Evolutionary conservation across 2,329 filamentous ascomycete species (phyloP).

Genomic region (Claviceps africana): DNA sequence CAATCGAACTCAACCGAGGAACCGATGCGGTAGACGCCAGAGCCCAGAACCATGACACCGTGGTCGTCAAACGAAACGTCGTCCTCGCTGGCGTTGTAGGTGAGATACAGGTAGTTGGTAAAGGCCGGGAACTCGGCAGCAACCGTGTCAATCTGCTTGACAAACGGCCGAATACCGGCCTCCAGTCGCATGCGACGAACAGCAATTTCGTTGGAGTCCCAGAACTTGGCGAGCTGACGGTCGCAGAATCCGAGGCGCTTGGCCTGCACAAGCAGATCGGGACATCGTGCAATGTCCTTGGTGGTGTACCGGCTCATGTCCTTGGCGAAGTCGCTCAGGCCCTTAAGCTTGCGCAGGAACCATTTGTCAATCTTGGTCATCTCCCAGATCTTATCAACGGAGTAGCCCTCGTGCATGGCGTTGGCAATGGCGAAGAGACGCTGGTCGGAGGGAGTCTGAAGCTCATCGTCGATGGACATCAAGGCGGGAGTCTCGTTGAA

Average conservation of each 20-base stretch:
- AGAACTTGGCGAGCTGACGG: conserved; percentile 84
- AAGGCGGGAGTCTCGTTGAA: conserved; percentile 85
- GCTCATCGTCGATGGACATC: conserved; percentile 90
- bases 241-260: conserved; percentile 94
- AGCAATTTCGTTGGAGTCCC: conserved; percentile 85
- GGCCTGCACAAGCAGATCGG: conserved; percentile 59
- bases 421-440: conserved; percentile 95
- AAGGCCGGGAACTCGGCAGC: conserved; percentile 89
- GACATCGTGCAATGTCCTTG: conserved; percentile 49
- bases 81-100: conserved; percentile 80
- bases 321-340: conserved; percentile 78
- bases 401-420: conserved; percentile 88
- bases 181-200: conserved; percentile 76
- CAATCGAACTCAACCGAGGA: conserved; percentile 98
- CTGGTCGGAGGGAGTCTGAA: conserved; percentile 95
- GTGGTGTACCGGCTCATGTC: conserved; percentile 53
- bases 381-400: conserved; percentile 94
- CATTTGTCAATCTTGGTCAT: conserved; percentile 98
- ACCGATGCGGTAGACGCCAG: conserved; percentile 91
- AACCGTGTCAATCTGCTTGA: conserved; percentile 98
- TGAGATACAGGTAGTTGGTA: conserved; percentile 94
- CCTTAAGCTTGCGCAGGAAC: conserved; percentile 89
- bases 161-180: conserved; percentile 69
- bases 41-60: conserved; percentile 91
- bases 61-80: conserved; percentile 78